These are phyloP conservation scores for Parasarocladium wereldwijsianum DNA, from an alignment of 2,329 filamentous ascomycete genomes.

Conservation along the genomic window DNA sequence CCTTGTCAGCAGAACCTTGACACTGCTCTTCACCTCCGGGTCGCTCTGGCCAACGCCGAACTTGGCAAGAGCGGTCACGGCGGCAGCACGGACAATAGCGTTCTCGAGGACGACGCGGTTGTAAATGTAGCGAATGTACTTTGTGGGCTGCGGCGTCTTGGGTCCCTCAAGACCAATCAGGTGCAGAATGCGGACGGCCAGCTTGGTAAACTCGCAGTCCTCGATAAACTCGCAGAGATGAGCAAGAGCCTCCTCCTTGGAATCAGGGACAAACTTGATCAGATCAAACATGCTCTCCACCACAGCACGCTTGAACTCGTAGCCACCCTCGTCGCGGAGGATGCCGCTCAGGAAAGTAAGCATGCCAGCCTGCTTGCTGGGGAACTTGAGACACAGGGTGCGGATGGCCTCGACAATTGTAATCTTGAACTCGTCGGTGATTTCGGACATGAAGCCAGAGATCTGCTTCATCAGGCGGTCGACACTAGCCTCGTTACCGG, in stretches of 20 bases:
- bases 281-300: slow-evolving; percentile 99
- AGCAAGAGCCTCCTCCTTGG: slow-evolving; percentile 66
- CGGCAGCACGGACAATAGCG: slow-evolving; percentile 84
- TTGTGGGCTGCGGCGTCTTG: slow-evolving; percentile 88
- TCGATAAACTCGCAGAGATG: slow-evolving; percentile 99
- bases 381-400: slow-evolving; percentile 93
- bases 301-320: slow-evolving; percentile 94
- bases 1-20: slow-evolving; percentile 78
- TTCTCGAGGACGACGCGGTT: slow-evolving; percentile 97
- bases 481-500: slow-evolving; percentile 92
- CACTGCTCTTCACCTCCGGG: slow-evolving; percentile 89
- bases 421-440: slow-evolving; percentile 99
- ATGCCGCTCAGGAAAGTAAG: slow-evolving; percentile 95
- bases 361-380: slow-evolving; percentile 96
- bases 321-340: slow-evolving; percentile 88
- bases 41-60: slow-evolving; percentile 96
- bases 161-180: slow-evolving; percentile 88
- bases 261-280: slow-evolving; percentile 95
- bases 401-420: slow-evolving; percentile 99
- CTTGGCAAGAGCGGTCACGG: slow-evolving; percentile 89
- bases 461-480: slow-evolving; percentile 98
- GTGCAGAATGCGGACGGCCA: slow-evolving; percentile 89
- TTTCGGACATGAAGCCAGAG: slow-evolving; percentile 94
- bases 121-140: slow-evolving; percentile 99
- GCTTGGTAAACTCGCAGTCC: slow-evolving; percentile 97